Conservation (phyloP, 1,284 basidiomycete species). For the Ceratobasidium sp. region DNA sequence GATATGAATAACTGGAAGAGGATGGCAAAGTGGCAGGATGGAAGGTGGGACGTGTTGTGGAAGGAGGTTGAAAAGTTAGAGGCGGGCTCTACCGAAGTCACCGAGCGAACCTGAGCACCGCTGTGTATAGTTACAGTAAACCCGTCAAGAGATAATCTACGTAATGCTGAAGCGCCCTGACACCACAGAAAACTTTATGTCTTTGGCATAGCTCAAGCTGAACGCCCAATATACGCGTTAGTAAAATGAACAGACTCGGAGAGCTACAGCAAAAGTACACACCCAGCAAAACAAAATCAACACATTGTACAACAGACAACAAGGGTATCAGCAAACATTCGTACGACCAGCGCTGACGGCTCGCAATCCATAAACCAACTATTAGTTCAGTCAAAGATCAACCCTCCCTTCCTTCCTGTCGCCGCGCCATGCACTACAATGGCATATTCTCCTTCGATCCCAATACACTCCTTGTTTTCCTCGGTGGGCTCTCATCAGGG, state of each 20-base stretch:
- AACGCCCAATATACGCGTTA: too few species aligned
- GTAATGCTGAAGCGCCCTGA: too few species aligned
- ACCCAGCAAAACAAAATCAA: neutral
- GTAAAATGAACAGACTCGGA: too few species aligned
- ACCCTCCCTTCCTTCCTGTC: neutral
- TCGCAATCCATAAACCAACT: neutral
- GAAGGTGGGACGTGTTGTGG: conserved; percentile 18
- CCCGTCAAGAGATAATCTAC: too few species aligned
- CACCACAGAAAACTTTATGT: too few species aligned
- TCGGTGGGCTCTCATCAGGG: conserved; percentile 6
- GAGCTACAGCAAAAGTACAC: too few species aligned
- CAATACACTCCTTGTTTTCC: neutral
- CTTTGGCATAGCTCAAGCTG: too few species aligned
- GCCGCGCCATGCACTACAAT: neutral
- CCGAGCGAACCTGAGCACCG: too few species aligned
- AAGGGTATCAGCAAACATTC: neutral
- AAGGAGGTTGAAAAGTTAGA: conserved; percentile 19
- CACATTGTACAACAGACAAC: neutral
- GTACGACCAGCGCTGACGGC: neutral
- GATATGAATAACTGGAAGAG: conserved; percentile 12
- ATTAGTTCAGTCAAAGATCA: too few species aligned
- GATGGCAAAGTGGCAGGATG: conserved; percentile 8
- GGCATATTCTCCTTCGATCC: conserved; percentile 35
- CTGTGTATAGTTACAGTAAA: neutral
- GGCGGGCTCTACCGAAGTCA: conserved; percentile 18